phyloP scores from a whole-genome alignment of 768 basidiomycete genomes.

The Phlegmacium glaucopus region DNA sequence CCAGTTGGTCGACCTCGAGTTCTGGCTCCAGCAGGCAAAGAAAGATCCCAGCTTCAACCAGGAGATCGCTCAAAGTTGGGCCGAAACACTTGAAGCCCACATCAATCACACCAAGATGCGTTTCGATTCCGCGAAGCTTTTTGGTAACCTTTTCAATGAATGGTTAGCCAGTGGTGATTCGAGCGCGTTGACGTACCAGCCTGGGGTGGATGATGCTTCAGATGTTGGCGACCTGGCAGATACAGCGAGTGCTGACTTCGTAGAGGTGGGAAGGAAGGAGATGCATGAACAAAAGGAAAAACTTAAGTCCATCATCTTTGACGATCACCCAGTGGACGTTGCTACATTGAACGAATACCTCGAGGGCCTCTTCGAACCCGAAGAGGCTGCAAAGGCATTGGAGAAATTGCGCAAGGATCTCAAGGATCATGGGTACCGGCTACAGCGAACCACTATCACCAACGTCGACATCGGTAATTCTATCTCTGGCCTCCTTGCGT shows the following conservation, averaged over 20 bases:
- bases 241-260: constrained; percentile 11
- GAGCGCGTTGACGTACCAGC: constrained; percentile 21
- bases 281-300: constrained; percentile 39
- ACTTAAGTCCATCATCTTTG: constrained; percentile 38
- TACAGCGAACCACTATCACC: constrained; percentile 25
- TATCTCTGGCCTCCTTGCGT: constrained; percentile 32
- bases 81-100: constrained; percentile 34
- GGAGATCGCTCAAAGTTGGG: constrained; percentile 35
- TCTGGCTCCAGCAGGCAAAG: constrained; percentile 38
- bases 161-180: constrained; percentile 43
- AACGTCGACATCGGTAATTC: constrained; percentile 22
- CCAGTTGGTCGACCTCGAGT: constrained; percentile 20
- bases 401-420: constrained; percentile 27
- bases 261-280: constrained; percentile 37
- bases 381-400: constrained; percentile 27
- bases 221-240: constrained; percentile 7
- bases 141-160: constrained; percentile 40
- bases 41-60: constrained; percentile 37
- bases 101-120: constrained; percentile 33
- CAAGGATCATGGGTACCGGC: constrained; percentile 20
- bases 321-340: constrained; percentile 30
- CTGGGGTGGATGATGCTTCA: constrained; percentile 8
- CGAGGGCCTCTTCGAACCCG: constrained; percentile 31
- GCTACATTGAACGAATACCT: constrained; percentile 32
- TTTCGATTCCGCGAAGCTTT: constrained; percentile 39